phyloP scores from a whole-genome alignment of 225 moss, liverwort and hornwort genomes.

The Thuidium tamariscinum region DNA sequence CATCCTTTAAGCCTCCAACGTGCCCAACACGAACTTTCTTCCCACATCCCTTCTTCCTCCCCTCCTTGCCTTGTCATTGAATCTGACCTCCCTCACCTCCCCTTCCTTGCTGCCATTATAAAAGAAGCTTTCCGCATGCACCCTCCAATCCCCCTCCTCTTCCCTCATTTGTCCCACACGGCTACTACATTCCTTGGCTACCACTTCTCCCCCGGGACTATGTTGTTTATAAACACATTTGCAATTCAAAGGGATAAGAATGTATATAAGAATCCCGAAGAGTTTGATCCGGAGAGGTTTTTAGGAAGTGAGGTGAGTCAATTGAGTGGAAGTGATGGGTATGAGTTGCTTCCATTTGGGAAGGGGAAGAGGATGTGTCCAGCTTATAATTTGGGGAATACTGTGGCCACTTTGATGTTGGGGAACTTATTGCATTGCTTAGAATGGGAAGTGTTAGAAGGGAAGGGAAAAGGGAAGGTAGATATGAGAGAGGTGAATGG shows the following conservation, averaged over 20 bases:
- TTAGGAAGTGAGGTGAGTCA: neutral
- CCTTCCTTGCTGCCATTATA: constrained; percentile 18
- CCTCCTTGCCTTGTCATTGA: constrained; percentile 2
- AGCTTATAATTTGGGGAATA: constrained; percentile 14
- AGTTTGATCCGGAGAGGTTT: constrained; percentile 25
- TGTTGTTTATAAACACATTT: constrained; percentile 10
- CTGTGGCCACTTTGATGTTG: neutral
- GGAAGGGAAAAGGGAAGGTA: no score
- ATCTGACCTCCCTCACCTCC: constrained; percentile 19
- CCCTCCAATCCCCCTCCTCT: neutral
- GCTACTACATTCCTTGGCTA: neutral
- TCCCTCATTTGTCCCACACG: constrained; percentile 9
- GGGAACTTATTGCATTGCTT: constrained; percentile 28
- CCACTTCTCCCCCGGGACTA: constrained; percentile 9
- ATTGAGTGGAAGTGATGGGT: neutral
- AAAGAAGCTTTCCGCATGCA: constrained; percentile 41
- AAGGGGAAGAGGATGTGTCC: constrained; percentile 23
- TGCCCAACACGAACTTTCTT: neutral
- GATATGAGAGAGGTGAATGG: neutral
- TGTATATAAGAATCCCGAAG: constrained; percentile 5
- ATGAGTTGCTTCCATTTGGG: constrained; percentile 36
- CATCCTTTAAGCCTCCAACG: neutral
- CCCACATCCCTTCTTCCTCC: neutral
- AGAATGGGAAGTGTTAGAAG: constrained; percentile 9
- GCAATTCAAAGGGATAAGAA: constrained; percentile 19